These are phyloP conservation scores for Eucalyptus pumila DNA, from an alignment of 345 rosid species.

Conservation along the genomic window DNA sequence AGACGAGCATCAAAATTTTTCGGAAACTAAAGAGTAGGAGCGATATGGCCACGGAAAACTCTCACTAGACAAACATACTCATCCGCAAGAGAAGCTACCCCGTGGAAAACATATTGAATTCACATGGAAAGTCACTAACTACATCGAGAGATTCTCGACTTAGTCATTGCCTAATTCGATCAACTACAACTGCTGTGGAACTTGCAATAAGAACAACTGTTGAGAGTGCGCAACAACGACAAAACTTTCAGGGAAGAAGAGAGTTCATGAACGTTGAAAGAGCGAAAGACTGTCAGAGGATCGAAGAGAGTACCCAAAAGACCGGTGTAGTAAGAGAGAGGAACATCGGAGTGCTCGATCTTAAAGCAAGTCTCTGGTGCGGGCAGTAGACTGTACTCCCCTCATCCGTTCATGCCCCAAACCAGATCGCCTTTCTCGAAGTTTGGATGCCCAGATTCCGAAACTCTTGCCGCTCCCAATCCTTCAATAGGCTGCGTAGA, in stretches of 20 bases:
- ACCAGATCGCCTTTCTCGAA: slow-evolving; percentile 39
- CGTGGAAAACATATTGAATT: not conserved
- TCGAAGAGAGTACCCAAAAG: slow-evolving; percentile 32
- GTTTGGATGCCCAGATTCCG: slow-evolving; percentile 37
- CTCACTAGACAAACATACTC: not conserved
- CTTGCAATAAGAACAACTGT: no score
- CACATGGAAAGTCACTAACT: not conserved
- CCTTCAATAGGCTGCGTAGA: slow-evolving; percentile 31
- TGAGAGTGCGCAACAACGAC: not conserved
- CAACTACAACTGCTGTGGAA: no score
- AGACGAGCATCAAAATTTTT: not conserved
- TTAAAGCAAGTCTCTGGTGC: slow-evolving; percentile 17
- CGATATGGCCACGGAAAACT: not conserved
- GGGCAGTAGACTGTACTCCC: slow-evolving; percentile 33
- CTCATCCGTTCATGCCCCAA: slow-evolving; percentile 49
- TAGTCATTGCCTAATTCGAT: not conserved
- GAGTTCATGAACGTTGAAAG: not conserved
- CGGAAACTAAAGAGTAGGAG: not conserved
- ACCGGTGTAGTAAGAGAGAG: slow-evolving; percentile 50
- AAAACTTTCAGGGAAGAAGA: not conserved
- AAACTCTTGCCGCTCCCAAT: slow-evolving; percentile 37
- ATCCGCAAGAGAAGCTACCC: not conserved
- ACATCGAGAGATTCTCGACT: not conserved
- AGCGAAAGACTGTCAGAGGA: no score
- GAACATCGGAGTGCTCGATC: slow-evolving; percentile 34